Evolutionary conservation across 768 basidiomycete genomes (phyloP).

Genomic region (Suillus subaureus): DNA sequence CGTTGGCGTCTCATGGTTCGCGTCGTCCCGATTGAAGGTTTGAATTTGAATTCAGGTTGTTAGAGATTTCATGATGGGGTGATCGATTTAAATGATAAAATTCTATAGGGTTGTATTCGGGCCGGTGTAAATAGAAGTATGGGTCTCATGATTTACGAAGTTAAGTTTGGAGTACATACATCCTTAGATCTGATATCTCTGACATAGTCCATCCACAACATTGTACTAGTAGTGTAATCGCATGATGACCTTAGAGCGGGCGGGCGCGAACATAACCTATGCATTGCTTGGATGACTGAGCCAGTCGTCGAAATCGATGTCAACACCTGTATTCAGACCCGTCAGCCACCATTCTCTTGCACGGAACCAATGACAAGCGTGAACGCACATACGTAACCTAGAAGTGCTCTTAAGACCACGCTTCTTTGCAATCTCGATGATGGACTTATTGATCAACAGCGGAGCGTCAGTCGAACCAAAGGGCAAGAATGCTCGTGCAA

Average conservation of each 20-base stretch:
- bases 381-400: conserved; percentile 55
- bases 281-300: too few species aligned
- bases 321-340: not conserved
- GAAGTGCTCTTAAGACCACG: conserved; percentile 48
- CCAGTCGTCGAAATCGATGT: too few species aligned
- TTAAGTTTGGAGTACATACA: not conserved
- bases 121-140: not conserved
- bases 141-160: not conserved
- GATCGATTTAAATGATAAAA: not conserved
- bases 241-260: too few species aligned
- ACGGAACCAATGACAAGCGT: conserved; percentile 1
- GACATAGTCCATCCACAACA: too few species aligned
- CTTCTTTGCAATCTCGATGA: conserved; percentile 59
- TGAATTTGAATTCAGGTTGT: not conserved
- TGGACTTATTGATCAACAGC: conserved; percentile 62
- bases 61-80: too few species aligned
- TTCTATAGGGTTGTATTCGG: not conserved
- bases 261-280: too few species aligned
- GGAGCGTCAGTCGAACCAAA: conserved; percentile 71
- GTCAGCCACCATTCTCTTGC: too few species aligned
- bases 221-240: too few species aligned
- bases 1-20: conserved; percentile 28
- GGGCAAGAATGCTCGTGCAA: conserved; percentile 80
- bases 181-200: not conserved
- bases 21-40: conserved; percentile 8